phyloP scores from a whole-genome alignment of 2,329 filamentous ascomycete genomes.

The Nectriaceae sp. region DNA sequence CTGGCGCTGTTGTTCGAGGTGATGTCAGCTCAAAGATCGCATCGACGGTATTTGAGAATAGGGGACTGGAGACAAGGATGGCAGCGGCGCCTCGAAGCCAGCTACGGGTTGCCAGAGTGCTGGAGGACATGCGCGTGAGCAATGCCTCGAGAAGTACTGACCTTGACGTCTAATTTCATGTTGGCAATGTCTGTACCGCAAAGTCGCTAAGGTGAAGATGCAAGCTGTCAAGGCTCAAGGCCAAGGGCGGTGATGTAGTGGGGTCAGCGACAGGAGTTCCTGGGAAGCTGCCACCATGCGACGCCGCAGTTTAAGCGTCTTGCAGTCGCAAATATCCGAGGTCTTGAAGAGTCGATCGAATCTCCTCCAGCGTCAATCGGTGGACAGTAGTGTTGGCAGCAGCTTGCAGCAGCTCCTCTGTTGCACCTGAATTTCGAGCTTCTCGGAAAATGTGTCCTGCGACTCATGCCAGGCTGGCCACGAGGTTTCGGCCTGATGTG shows the following conservation, averaged over 20 bases:
- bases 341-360: too few species aligned
- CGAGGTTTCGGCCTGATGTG: slow-evolving; percentile 27
- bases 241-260: slow-evolving; percentile 31
- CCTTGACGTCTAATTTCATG: slow-evolving; percentile 47
- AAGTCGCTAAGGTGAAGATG: slow-evolving; percentile 22
- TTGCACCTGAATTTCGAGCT: slow-evolving; percentile 26
- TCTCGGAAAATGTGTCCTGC: slow-evolving; percentile 34
- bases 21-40: slow-evolving; percentile 26
- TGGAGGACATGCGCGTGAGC: not conserved
- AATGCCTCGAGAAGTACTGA: slow-evolving; percentile 31
- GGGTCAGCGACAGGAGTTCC: slow-evolving; percentile 29
- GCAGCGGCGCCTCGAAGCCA: not conserved
- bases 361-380: too few species aligned
- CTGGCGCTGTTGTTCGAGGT: slow-evolving; percentile 41
- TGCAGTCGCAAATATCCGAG: too few species aligned
- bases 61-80: not conserved
- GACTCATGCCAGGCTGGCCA: slow-evolving; percentile 32
- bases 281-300: slow-evolving; percentile 27
- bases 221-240: slow-evolving; percentile 27
- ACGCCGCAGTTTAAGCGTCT: slow-evolving; percentile 9
- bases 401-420: slow-evolving; percentile 24
- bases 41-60: slow-evolving; percentile 2
- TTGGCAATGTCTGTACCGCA: slow-evolving; percentile 30
- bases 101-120: not conserved
- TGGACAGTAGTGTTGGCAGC: too few species aligned